These are phyloP conservation scores for Erucastrum elatum DNA, from an alignment of 345 rosid genomes.

Conservation along the genomic window DNA sequence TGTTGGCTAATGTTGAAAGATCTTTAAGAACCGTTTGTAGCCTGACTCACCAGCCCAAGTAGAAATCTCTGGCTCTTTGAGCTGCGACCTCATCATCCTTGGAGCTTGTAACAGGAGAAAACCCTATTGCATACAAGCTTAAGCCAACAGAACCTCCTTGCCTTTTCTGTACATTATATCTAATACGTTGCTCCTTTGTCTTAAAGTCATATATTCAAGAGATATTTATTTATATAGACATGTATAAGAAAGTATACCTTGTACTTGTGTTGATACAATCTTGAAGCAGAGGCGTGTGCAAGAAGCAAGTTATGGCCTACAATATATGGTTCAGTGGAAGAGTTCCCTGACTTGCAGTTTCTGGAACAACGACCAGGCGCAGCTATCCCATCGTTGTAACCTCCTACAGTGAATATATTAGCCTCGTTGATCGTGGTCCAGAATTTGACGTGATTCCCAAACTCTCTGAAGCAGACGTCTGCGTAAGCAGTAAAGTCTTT, in stretches of 20 bases:
- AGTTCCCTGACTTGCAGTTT: background rate
- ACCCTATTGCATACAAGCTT: background rate
- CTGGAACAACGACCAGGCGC: background rate
- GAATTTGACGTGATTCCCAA: background rate
- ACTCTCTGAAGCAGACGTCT: background rate
- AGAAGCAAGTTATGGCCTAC: background rate
- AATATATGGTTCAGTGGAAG: background rate
- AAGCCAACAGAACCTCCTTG: background rate
- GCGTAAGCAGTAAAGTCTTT: background rate
- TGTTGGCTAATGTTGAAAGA: background rate
- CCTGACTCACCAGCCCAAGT: background rate
- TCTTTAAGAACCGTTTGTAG: too few species aligned
- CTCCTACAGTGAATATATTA: background rate
- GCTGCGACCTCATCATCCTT: background rate
- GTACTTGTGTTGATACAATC: background rate
- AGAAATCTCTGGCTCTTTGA: background rate
- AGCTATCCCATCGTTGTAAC: background rate
- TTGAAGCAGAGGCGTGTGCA: conserved; percentile 2
- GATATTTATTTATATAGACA: too few species aligned
- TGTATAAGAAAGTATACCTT: background rate
- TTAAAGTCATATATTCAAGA: background rate
- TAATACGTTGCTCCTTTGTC: background rate
- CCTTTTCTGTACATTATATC: background rate
- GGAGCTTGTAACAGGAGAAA: background rate
- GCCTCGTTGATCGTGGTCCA: background rate